Evolutionary conservation across 495 filamentous ascomycete genomes (phyloP).

Genomic region (Penicillium soppii): DNA sequence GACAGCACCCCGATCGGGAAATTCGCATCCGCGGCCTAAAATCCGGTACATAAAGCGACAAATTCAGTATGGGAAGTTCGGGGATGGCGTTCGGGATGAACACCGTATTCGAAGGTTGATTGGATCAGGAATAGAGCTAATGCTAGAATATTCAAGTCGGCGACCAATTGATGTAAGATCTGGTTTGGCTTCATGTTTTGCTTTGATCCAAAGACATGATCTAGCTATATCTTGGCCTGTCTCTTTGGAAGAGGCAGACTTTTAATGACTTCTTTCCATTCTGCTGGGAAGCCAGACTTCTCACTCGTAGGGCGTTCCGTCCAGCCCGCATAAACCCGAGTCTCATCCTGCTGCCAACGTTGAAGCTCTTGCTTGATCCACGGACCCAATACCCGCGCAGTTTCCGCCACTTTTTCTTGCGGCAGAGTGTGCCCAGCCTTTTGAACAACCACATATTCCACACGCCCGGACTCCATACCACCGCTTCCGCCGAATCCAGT

Average conservation of each 20-base stretch:
- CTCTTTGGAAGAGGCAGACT: neutral
- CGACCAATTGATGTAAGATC: no score
- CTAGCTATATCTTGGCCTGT: neutral
- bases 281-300: neutral
- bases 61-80: no score
- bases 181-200: no score
- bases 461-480: constrained; percentile 47
- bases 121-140: no score
- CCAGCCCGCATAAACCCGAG: neutral
- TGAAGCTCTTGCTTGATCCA: constrained; percentile 6
- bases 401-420: constrained; percentile 59
- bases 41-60: no score
- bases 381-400: constrained; percentile 26
- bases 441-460: constrained; percentile 55
- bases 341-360: constrained; percentile 6
- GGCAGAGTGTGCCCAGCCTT: constrained; percentile 65
- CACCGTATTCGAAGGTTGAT: no score
- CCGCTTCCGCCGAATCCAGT: constrained; percentile 34
- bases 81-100: no score
- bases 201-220: no score
- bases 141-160: no score
- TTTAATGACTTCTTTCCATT: neutral
- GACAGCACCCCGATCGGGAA: no score
- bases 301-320: neutral
- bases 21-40: no score